Base-by-base conservation (phyloP, 2,329 filamentous ascomycete species). In the Phialophora verrucosa region DNA sequence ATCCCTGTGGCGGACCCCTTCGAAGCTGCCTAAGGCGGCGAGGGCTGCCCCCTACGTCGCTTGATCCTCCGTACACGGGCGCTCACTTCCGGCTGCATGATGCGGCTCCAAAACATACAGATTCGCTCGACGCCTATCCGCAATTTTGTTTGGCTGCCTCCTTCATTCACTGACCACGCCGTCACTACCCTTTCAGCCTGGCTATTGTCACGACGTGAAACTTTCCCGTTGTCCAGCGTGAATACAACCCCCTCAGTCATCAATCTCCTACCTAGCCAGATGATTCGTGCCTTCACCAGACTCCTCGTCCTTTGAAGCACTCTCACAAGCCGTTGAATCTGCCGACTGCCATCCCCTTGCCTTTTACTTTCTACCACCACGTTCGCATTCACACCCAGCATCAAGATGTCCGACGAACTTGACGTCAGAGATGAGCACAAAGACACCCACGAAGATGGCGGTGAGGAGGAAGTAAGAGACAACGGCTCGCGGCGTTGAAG, bases 401-500 rank as follows among this genome's bases (percentile, higher is more conserved):
- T 17, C 67, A 69, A 57, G 5, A 72, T 71, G 70, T 23, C 77
- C 29, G 78, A 80, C 72, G 76, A 76, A 58, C 67, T 74, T 35
- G 75, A 79, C 63, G 62, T 78, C 12, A 75, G 77, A 69, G 75
- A 78, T 69, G 77, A 80, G 71, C 77, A 73, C 69, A 67, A 76
- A 63, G 76, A 78, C 42, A 68, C 70, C 63, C 76, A 79, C 25
- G 77, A 80, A 56, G 80, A 80, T 66, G 77, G 75, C 27, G 78
- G 74, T 59, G 79, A 82, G 68, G 80, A 82, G 73, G 80, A 82
- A 76, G 80, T 82, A 77, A 67, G 74, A 17, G 51, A 17, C 11
- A 17, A 17, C 27, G 4, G 12, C 31, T 56, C n/a, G 29, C 2
- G 58, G 31, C 51, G 23, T 14, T 14, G 29, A 5, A 35, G 25